These are phyloP conservation scores for Leonotis leonurus DNA, from an alignment of 257 asterid species.

Conservation along the genomic window DNA sequence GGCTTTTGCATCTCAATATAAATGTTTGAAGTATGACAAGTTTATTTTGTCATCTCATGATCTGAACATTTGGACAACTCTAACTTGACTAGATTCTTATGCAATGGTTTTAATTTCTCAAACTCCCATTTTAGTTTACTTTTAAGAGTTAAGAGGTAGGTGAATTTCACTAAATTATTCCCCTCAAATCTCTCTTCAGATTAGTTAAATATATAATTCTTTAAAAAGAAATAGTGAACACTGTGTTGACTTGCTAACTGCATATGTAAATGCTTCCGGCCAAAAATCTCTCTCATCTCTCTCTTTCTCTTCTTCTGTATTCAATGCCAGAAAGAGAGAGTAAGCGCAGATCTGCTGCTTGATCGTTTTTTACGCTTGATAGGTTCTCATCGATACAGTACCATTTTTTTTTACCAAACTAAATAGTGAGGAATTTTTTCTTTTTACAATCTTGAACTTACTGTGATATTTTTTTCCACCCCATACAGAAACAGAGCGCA, in stretches of 20 bases:
- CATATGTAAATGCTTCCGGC: background rate
- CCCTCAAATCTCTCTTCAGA: too few species aligned
- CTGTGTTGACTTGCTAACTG: conserved; percentile 21
- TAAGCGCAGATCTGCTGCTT: conserved; percentile 24
- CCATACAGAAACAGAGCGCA: conserved; percentile 23
- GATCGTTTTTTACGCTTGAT: conserved; percentile 12
- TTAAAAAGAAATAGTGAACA: background rate
- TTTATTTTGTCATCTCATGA: too few species aligned
- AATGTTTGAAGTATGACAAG: too few species aligned
- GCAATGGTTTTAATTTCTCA: background rate
- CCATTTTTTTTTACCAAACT: conserved; percentile 14
- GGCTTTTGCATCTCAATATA: too few species aligned
- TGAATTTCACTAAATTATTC: background rate
- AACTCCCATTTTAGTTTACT: background rate
- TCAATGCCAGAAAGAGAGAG: conserved; percentile 12
- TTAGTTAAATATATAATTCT: too few species aligned
- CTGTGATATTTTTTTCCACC: conserved; percentile 29
- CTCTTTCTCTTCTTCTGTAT: background rate
- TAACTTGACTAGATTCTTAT: too few species aligned
- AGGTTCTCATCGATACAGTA: background rate
- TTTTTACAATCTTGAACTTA: background rate
- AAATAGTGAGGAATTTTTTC: conserved; percentile 14
- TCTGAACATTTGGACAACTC: too few species aligned
- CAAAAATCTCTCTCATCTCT: background rate
- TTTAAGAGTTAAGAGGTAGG: background rate